Evolutionary conservation across 768 basidiomycete genomes (phyloP), one percentile per base, ranked within the genome.

Genomic region (Trametopsis cervina): DNA sequence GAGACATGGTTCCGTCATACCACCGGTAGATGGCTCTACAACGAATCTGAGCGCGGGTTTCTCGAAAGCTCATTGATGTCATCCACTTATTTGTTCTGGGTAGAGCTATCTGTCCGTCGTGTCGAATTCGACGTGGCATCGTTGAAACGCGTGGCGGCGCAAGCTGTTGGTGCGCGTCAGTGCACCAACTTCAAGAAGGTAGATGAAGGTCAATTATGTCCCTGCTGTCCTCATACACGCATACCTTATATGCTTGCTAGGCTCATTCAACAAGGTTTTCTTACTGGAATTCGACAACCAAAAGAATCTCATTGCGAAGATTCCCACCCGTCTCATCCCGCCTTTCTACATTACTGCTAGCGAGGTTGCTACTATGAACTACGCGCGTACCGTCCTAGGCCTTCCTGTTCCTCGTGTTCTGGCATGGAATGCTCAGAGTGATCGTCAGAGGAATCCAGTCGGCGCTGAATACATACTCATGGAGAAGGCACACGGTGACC

Each of bases 301-400:
- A 36, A 65, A 65, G 50, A 58, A 66, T 49, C 60, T 74, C 57
- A 60, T 75, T 4, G 72, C 71, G 0, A 69, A 68, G 22, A 63
- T 73, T 41, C 74, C 74, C 35, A 70, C 68, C 54, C 69, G 67
- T 3, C 46, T 52, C n/a, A 24, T 24, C 12, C 72, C 69, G 51
- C 69, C 68, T 52, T 64, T 55, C 62, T 20, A 20, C 21, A 25
- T 18, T 10, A 57, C 70, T 15, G 71, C 74, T 4, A 74, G 72
- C 54, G 74, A 75, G 52, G 72, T 69, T 20, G 73, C 73, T 17
- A 75, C 74, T 4, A 66, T 75, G 63, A 57, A 33, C 29, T 72
- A 67, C 17, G 64, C 69, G 27, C 68, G 71, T 54, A 60, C 64
- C 49, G 57, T 44, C 48, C 52, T 60, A 7, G 66, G 64, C 45